Base-by-base conservation (phyloP, 371 early-diverging fungal species). In the Apophysomyces ossiformis region DNA sequence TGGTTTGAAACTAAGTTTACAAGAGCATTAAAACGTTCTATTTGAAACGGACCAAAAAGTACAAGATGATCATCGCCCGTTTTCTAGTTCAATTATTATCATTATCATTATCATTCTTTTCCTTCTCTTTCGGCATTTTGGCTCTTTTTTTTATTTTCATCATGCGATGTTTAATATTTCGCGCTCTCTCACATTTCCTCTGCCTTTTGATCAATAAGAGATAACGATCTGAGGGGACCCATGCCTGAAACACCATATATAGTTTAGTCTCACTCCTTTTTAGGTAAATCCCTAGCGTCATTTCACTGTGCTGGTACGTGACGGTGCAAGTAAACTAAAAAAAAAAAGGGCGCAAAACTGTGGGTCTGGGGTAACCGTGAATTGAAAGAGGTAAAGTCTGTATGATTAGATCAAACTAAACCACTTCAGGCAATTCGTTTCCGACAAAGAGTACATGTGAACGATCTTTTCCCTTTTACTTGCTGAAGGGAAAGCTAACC, bases 151-250 rank as follows among this genome's bases (percentile, higher is more conserved):
- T n/a, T n/a, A n/a, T n/a, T n/a, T 18, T 5, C 16, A 44, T 61
- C n/a, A 18, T 44, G 47, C 32, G 32, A 26, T 26, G 32, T 26
- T 26, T 26, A 26, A 26, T 26, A 26, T 26, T 26, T 26, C 32
- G 32, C 32, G 32, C 32, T 26, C 32, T 26, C 32, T 26, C 32
- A 26, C 32, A 26, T 26, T 26, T 26, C 32, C 32, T 26, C 32
- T 50, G 18, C 60, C 11, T 13, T 44, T 60, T 61, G 61, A 61
- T 61, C 61, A 61, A 61, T 44, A 32, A 44, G 61, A 61, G 61
- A 61, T 61, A 61, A 61, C 61, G 61, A 61, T 46, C 46, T 61
- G 61, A 61, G 43, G 46, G 54, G 54, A 50, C 54, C 54, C 54
- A 50, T 50, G 54, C 54, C 54, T 50, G 54, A 50, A 50, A 50